Conservation (phyloP, 163 green algal genomes). For the Chlamydomonas reinhardtii region DNA sequence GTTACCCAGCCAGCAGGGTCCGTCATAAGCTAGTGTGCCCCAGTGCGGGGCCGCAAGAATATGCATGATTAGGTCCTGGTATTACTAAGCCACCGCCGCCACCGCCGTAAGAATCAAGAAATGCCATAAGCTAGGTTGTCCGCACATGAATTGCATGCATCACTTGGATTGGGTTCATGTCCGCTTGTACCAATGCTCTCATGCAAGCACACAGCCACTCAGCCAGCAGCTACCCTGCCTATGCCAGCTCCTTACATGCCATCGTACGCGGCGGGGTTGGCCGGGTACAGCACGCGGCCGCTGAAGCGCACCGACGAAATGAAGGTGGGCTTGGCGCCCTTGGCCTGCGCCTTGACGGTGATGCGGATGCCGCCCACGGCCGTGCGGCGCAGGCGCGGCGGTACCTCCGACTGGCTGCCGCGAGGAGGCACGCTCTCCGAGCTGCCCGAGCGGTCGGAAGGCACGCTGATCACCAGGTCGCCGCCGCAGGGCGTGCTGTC, state of each 20-base stretch:
- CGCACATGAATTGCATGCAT: too few relatives aligned
- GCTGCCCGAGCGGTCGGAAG: not conserved
- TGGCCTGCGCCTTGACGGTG: constrained; percentile 17
- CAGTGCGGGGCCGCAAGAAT: too few relatives aligned
- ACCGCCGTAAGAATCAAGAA: too few relatives aligned
- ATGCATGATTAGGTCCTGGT: too few relatives aligned
- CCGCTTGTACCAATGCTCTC: too few relatives aligned
- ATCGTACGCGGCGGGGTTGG: not conserved
- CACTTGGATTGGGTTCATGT: too few relatives aligned
- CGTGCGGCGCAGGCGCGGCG: not conserved
- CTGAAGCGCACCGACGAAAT: constrained; percentile 1
- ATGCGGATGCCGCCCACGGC: constrained; percentile 12
- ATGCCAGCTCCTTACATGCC: not conserved
- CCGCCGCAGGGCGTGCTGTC: not conserved
- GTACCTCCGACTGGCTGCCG: not conserved
- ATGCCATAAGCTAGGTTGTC: too few relatives aligned
- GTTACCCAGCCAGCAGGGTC: too few relatives aligned
- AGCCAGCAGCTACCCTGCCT: too few relatives aligned
- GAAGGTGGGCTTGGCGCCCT: not conserved
- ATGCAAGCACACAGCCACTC: too few relatives aligned
- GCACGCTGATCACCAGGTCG: not conserved
- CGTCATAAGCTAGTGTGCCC: too few relatives aligned
- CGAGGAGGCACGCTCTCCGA: not conserved
- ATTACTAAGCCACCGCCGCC: too few relatives aligned
- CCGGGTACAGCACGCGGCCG: constrained; percentile 34